phyloP scores from a whole-genome alignment of 371 early-diverging fungal genomes.

The Mucor lusitanicus region DNA sequence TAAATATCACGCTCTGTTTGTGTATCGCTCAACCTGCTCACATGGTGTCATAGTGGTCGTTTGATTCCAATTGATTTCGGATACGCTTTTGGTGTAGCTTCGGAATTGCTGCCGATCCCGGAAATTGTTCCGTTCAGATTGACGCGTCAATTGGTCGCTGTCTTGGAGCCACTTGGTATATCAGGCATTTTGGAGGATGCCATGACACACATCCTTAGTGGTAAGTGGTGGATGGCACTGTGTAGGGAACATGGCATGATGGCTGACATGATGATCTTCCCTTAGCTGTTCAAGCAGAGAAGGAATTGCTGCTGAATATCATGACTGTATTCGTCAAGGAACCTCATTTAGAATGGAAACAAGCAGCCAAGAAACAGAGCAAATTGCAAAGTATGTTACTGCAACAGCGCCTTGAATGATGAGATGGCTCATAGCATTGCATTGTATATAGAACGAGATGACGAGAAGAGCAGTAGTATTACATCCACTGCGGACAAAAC shows the following conservation, averaged over 20 bases:
- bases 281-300: slow-evolving; percentile 54
- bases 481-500: not conserved
- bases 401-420: not conserved
- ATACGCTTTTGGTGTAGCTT: slow-evolving; percentile 76
- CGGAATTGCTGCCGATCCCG: slow-evolving; percentile 68
- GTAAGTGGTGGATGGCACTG: slow-evolving; percentile 23
- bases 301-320: slow-evolving; percentile 57
- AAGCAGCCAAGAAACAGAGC: slow-evolving; percentile 62
- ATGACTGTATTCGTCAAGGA: slow-evolving; percentile 77
- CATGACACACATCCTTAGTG: slow-evolving; percentile 59
- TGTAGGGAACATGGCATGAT: not conserved
- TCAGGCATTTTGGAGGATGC: slow-evolving; percentile 50
- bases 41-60: slow-evolving; percentile 45
- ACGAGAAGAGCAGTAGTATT: not conserved
- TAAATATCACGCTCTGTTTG: slow-evolving; percentile 4
- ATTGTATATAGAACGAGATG: not conserved
- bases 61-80: slow-evolving; percentile 76
- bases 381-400: slow-evolving; percentile 55
- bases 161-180: slow-evolving; percentile 62
- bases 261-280: not conserved
- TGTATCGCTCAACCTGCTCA: not conserved
- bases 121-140: slow-evolving; percentile 73
- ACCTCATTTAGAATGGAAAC: slow-evolving; percentile 63
- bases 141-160: slow-evolving; percentile 57
- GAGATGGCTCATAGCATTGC: not conserved